Conservation (phyloP, 495 filamentous ascomycete genomes). For the Aspergillus nanangensis region DNA sequence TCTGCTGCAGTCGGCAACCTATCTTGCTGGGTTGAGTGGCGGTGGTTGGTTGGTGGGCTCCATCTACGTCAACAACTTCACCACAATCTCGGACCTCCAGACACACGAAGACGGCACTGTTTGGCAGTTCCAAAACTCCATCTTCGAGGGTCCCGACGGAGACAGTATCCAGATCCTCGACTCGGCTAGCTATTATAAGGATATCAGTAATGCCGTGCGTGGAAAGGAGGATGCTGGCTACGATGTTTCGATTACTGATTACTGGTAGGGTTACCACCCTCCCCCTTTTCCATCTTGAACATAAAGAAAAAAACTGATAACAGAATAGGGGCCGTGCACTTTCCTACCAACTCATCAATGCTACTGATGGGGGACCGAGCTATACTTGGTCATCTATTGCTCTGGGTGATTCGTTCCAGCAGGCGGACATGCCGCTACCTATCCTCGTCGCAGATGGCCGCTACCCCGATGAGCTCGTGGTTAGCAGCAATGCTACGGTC, state of each 20-base stretch:
- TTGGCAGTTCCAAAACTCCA: slow-evolving; percentile 77
- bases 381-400: slow-evolving; percentile 91
- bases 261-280: slow-evolving; percentile 51
- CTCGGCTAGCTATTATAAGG: slow-evolving; percentile 61
- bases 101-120: slow-evolving; percentile 35
- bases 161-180: slow-evolving; percentile 48
- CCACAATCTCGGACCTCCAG: slow-evolving; percentile 58
- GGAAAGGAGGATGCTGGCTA: slow-evolving; percentile 68
- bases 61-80: slow-evolving; percentile 88
- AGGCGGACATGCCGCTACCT: slow-evolving; percentile 76
- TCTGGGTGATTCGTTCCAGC: slow-evolving; percentile 56
- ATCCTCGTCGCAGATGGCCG: slow-evolving; percentile 75
- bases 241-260: slow-evolving; percentile 78
- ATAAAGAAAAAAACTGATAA: slow-evolving; percentile 12
- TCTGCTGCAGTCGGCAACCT: slow-evolving; percentile 78
- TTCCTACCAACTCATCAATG: slow-evolving; percentile 80
- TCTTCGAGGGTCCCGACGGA: slow-evolving; percentile 61
- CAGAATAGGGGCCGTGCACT: slow-evolving; percentile 57
- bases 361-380: slow-evolving; percentile 65
- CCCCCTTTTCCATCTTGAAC: too few relatives aligned
- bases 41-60: slow-evolving; percentile 86
- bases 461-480: slow-evolving; percentile 55
- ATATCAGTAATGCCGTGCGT: slow-evolving; percentile 56
- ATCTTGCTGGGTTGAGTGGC: slow-evolving; percentile 79
- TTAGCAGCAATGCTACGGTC: slow-evolving; percentile 75